Evolutionary conservation across 139 green algal genomes (phyloP).

Genomic region (Pedinophyceae sp.): DNA sequence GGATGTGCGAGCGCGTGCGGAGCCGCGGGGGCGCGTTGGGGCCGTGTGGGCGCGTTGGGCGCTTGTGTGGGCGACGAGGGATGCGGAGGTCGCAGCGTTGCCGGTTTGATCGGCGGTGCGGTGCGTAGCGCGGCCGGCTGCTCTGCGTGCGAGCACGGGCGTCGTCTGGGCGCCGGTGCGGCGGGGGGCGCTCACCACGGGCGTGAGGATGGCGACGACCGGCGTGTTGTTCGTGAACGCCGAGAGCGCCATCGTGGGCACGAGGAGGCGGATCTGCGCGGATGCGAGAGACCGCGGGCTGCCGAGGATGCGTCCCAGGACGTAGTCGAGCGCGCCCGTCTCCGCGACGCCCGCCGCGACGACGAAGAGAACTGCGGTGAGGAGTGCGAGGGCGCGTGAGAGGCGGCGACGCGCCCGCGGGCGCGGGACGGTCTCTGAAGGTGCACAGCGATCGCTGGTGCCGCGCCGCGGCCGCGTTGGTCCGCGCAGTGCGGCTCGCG

Average conservation of each 20-base stretch:
- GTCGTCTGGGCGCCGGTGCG: constrained; percentile 27
- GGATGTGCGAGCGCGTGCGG: background rate
- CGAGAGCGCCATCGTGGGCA: constrained; percentile 29
- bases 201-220: constrained; percentile 41
- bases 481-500: no score
- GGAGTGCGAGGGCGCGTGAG: background rate
- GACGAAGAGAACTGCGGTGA: constrained; percentile 21
- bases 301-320: constrained; percentile 18
- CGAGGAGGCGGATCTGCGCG: constrained; percentile 22
- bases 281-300: background rate
- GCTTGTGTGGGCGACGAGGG: background rate
- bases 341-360: constrained; percentile 27
- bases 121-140: constrained; percentile 5
- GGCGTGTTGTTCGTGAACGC: constrained; percentile 77
- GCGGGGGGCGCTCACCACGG: background rate
- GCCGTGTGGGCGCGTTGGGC: no score
- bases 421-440: background rate
- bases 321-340: constrained; percentile 19
- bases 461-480: no score
- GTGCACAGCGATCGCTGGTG: no score
- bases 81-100: constrained; percentile 4
- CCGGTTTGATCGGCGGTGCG: no score
- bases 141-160: constrained; percentile 30
- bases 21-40: constrained; percentile 1
- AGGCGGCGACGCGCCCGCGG: background rate